Conservation (phyloP, 768 basidiomycete species). For the Punctularia strigosozonata region DNA sequence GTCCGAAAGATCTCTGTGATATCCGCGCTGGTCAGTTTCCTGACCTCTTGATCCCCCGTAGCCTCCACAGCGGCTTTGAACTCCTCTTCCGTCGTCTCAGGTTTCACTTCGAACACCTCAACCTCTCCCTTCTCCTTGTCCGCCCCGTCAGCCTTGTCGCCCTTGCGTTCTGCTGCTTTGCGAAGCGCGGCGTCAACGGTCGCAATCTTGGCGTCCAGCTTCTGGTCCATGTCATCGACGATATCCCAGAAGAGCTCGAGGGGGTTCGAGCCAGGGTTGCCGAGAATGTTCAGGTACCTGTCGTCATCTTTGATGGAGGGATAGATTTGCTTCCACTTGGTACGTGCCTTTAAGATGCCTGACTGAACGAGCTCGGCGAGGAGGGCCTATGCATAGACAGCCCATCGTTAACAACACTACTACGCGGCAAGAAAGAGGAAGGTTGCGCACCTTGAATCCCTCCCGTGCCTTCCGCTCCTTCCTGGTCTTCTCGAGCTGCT, state of each 20-base stretch:
- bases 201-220: constrained; percentile 69
- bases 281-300: constrained; percentile 82
- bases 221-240: constrained; percentile 80
- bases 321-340: constrained; percentile 89
- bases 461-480: constrained; percentile 86
- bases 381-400: constrained; percentile 37
- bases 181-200: constrained; percentile 49
- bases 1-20: constrained; percentile 47
- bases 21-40: constrained; percentile 37
- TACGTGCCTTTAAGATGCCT: constrained; percentile 64
- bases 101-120: constrained; percentile 27
- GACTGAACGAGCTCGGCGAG: constrained; percentile 55
- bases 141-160: constrained; percentile 21
- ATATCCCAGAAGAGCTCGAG: constrained; percentile 95
- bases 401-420: not conserved
- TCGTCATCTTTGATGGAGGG: constrained; percentile 64
- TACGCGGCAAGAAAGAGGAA: not conserved
- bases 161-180: constrained; percentile 30
- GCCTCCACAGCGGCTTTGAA: constrained; percentile 46
- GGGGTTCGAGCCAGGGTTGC: constrained; percentile 89
- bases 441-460: constrained; percentile 60
- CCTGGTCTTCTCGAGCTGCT: constrained; percentile 74
- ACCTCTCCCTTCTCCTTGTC: constrained; percentile 16
- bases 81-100: constrained; percentile 57
- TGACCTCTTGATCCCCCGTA: constrained; percentile 39